Base-by-base conservation (phyloP, 257 asterid genomes). In the Nyctanthes arbortristis region DNA sequence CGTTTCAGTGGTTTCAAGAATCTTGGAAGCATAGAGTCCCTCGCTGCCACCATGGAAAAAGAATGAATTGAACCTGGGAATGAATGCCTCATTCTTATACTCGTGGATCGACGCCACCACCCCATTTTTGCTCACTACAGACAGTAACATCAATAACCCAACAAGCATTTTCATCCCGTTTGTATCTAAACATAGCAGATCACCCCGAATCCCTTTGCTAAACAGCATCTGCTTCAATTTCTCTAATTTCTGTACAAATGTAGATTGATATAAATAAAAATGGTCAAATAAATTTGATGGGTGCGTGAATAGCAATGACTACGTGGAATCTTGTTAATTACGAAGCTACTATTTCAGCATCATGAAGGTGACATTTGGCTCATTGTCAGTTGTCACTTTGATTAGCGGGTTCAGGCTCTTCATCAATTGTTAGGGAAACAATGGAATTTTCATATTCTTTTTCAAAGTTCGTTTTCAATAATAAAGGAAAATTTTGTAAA, bases 21-120 rank as follows among this genome's bases (percentile, higher is more conserved):
- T 70, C 77, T 81, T 89, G 24, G 99, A 86, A 81, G 97, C 97
- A 76, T 89, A 88, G 60, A 94, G 97, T 0, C 99, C 99, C 71
- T 94, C 99, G 60, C 96, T 91, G 22, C 99, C 99, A 47, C 99
- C 99, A 76, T 91, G 95, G 66, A 91, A 87, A 81, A 91, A 94
- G 89, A 75, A 91, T 0, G 97, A 87, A 83, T 94, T 86, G 87
- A 76, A 88, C 60, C 93, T 90, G 71, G 96, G 96, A 69, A 81
- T 91, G 78, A 94, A 91, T 57, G 81, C 86, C 69, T 87, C 97
- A 47, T 89, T 87, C 79, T 70, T 86, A 75, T 91, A 94, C 75
- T 94, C 97, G 66, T 91, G 99, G 91, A 94, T 94, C 89, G 97
- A 94, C 24, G 90, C 97, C 59, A 71, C 72, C 57, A 89, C 98